phyloP scores from a whole-genome alignment of 495 filamentous ascomycete species.

The Mytilinidion resinicola region DNA sequence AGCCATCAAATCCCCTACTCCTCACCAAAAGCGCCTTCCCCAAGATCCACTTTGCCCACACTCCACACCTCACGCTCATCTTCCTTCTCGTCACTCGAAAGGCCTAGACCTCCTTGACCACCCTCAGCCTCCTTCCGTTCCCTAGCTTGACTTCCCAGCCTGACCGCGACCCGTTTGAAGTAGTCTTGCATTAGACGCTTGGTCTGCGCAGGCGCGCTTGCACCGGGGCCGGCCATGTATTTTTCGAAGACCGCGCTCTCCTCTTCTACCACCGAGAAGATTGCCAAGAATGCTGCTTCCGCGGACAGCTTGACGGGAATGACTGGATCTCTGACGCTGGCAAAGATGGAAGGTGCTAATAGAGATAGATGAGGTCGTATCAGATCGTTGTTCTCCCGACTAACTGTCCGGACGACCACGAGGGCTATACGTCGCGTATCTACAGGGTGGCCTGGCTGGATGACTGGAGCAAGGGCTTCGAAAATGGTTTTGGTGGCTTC shows the following conservation, averaged over 20 bases:
- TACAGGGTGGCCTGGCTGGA: slow-evolving; percentile 65
- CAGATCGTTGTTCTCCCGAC: slow-evolving; percentile 66
- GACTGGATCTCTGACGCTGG: slow-evolving; percentile 83
- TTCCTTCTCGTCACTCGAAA: slow-evolving; percentile 83
- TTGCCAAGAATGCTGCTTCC: slow-evolving; percentile 86
- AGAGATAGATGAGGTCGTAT: slow-evolving; percentile 70
- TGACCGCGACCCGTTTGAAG: slow-evolving; percentile 84
- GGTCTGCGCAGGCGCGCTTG: slow-evolving; percentile 55
- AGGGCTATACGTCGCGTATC: slow-evolving; percentile 83
- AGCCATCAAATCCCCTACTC: background rate
- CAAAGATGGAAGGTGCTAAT: slow-evolving; percentile 78
- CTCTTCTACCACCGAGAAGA: slow-evolving; percentile 86
- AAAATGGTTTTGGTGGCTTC: slow-evolving; percentile 75
- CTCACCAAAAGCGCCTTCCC: slow-evolving; percentile 38
- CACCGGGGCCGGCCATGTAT: slow-evolving; percentile 62
- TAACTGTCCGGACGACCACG: slow-evolving; percentile 82
- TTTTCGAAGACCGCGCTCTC: slow-evolving; percentile 86
- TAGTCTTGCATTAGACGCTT: slow-evolving; percentile 95
- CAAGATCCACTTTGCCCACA: slow-evolving; percentile 84
- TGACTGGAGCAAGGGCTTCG: slow-evolving; percentile 62
- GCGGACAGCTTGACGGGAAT: slow-evolving; percentile 95
- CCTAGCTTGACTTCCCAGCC: slow-evolving; percentile 73
- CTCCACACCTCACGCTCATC: slow-evolving; percentile 95
- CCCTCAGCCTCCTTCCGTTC: slow-evolving; percentile 88
- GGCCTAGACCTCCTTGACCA: slow-evolving; percentile 73